phyloP scores from a whole-genome alignment of 805 yeast species.

The Metschnikowia chrysomelidarum region DNA sequence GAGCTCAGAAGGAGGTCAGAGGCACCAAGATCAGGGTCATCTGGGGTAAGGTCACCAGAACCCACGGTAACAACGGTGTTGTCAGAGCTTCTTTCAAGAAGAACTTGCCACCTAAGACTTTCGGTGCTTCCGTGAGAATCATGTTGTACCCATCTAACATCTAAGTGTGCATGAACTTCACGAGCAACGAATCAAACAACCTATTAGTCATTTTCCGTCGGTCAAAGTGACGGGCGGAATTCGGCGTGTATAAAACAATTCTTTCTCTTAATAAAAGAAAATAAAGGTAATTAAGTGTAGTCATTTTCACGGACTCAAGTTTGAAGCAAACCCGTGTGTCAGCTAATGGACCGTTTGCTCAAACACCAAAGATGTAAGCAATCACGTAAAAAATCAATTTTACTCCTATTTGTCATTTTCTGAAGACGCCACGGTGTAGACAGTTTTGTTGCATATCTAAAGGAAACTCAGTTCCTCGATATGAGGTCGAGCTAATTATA shows the following conservation, averaged over 20 bases:
- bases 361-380: no score
- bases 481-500: no score
- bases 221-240: slow-evolving; percentile 8
- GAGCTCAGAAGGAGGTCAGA: slow-evolving; percentile 96
- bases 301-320: no score
- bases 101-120: slow-evolving; percentile 99
- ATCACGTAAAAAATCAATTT: no score
- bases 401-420: no score
- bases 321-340: no score
- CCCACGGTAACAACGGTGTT: slow-evolving; percentile 98
- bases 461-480: no score
- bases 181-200: slow-evolving; percentile 9
- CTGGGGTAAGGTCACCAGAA: slow-evolving; percentile 99
- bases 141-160: slow-evolving; percentile 99
- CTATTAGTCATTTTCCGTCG: slow-evolving; percentile 13
- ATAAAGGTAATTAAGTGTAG: no score
- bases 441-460: no score
- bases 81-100: slow-evolving; percentile 99
- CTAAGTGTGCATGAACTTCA: slow-evolving; percentile 47
- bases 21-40: slow-evolving; percentile 99
- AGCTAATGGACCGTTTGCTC: no score
- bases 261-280: slow-evolving; percentile 18
- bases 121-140: slow-evolving; percentile 99
- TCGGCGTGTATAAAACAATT: slow-evolving; percentile 22
- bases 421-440: no score